phyloP scores from a whole-genome alignment of 2,329 filamentous ascomycete species.

The Hypoxylon sp. region DNA sequence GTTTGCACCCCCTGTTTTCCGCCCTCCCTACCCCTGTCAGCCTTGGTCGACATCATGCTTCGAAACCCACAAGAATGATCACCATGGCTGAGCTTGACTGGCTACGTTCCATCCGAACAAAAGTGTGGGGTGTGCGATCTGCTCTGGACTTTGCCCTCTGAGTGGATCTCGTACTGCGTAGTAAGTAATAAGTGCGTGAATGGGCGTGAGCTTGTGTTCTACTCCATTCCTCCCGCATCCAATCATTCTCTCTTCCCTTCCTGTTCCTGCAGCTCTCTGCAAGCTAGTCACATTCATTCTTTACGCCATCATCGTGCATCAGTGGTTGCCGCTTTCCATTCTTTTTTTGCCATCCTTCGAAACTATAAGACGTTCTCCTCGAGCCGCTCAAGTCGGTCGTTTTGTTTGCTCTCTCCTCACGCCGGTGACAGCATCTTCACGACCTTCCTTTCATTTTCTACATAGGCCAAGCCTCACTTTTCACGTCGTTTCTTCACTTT shows the following conservation, averaged over 20 bases:
- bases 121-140: constrained; percentile 47
- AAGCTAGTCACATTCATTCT: constrained; percentile 46
- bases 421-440: constrained; percentile 51
- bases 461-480: constrained; percentile 56
- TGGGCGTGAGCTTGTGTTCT: constrained; percentile 50
- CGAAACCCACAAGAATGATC: constrained; percentile 57
- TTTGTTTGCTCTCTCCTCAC: constrained; percentile 55
- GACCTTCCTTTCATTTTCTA: constrained; percentile 56
- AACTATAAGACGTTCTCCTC: constrained; percentile 53
- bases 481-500: constrained; percentile 46
- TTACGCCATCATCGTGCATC: constrained; percentile 47
- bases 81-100: constrained; percentile 57
- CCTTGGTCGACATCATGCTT: constrained; percentile 58
- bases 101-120: constrained; percentile 52
- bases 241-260: constrained; percentile 54
- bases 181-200: constrained; percentile 47
- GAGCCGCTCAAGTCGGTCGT: constrained; percentile 55
- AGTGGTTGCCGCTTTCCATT: constrained; percentile 48
- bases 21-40: constrained; percentile 47
- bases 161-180: constrained; percentile 41
- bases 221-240: constrained; percentile 54
- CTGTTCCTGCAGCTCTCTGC: constrained; percentile 56
- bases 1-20: constrained; percentile 32
- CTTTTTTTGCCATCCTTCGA: constrained; percentile 46
- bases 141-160: constrained; percentile 45